Evolutionary conservation across 257 asterid genomes (phyloP), one percentile per base, ranked within the genome.

Genomic region (Solanum peruvianum): DNA sequence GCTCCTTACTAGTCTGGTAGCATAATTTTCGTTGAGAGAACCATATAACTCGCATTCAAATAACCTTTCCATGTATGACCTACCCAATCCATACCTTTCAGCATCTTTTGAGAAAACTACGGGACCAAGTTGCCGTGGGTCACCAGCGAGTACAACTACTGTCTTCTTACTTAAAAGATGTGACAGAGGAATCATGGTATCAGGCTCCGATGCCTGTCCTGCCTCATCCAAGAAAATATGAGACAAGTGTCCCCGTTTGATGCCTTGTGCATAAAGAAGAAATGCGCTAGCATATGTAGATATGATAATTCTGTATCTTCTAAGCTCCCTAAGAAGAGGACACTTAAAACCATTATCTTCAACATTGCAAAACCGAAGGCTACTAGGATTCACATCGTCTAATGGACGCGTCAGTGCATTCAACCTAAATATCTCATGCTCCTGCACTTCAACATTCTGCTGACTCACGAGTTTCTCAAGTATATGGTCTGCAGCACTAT

Each of bases 181-280:
- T 66, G 99, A 89, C 15, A 97, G 78, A 37, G 99, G 96, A 84
- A 97, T 92, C 99, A 97, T 91, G 66, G 99, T 90, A 70, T 97
- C 99, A 10, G 99, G 99, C 93, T 97, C 98, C 9, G 98, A 95
- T 90, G 99, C 98, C 87, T 97, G 99, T 52, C 98, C 99, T 8
- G 99, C 99, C 92, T 97, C 99, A 52, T 97, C 99, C 91, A 97
- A 92, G 95, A 97, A 94, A 86, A 97, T 87, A 84, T 93, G 92
- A 6, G 96, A 92, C 89, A 97, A 97, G 88, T 97, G 98, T 31
- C 97, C 98, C 78, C 91, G 90, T 60, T 3, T 89, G 33, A 96
- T 86, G 86, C 98, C 99, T 91, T 92, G 98, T 9, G 93, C 85
- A 86, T 92, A 88, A 42, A 96, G 94, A 87, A 85, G 92, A 66